Evolutionary conservation across 2,329 filamentous ascomycete species (phyloP).

Genomic region (Calonectria naviculata): DNA sequence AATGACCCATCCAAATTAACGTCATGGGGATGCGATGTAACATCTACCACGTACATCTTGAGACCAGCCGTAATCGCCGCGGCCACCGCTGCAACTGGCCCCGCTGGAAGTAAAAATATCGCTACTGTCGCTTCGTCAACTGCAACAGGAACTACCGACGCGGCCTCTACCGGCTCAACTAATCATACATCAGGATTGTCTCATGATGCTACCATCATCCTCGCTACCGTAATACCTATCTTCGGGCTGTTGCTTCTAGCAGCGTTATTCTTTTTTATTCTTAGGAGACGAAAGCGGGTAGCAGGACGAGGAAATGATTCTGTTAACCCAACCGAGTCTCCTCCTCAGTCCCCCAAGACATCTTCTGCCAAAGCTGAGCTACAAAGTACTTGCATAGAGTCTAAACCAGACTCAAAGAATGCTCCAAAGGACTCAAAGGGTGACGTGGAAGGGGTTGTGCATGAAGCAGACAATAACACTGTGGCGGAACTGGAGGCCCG

Average conservation of each 20-base stretch:
- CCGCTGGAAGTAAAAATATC: background rate
- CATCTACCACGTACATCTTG: slow-evolving; percentile 2
- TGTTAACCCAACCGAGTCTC: background rate
- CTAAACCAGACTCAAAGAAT: background rate
- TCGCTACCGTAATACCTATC: background rate
- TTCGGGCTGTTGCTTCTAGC: background rate
- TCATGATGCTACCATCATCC: background rate
- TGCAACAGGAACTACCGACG: background rate
- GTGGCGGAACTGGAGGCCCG: background rate
- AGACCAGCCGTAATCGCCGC: background rate
- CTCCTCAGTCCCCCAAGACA: background rate
- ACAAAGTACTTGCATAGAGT: background rate
- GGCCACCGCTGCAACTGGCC: background rate
- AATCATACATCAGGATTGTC: slow-evolving; percentile 1
- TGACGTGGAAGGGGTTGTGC: background rate
- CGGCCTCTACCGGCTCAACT: background rate
- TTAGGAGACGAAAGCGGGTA: background rate
- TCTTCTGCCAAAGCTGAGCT: background rate
- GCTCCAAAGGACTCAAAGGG: background rate
- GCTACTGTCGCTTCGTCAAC: background rate
- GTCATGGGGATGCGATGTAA: slow-evolving; percentile 15
- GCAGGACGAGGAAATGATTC: background rate
- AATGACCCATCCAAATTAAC: slow-evolving; percentile 9
- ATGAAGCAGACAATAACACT: background rate
- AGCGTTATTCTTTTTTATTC: background rate